These are phyloP conservation scores for Acanthamoeba royreba DNA, from an alignment of 208 protist genomes.

Conservation along the genomic window DNA sequence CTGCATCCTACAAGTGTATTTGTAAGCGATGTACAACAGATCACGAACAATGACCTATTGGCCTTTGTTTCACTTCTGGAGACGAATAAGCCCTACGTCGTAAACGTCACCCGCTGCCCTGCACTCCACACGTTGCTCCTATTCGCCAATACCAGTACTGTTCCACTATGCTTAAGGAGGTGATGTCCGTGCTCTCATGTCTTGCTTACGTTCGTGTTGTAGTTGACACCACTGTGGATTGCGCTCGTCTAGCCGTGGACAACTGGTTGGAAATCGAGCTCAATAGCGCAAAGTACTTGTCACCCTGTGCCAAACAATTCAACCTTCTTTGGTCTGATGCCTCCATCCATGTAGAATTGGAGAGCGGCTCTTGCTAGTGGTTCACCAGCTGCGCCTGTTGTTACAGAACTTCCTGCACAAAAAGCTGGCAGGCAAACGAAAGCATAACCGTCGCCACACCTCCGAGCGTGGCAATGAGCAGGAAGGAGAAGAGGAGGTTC, in stretches of 20 bases:
- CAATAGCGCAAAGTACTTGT: not conserved
- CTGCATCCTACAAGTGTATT: conserved; percentile 58
- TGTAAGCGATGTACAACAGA: not conserved
- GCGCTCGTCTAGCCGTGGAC: conserved; percentile 40
- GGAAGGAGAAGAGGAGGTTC: not conserved
- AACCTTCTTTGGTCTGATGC: too few species aligned
- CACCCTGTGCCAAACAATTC: too few species aligned
- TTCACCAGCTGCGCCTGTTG: conserved; percentile 15
- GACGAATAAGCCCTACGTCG: conserved; percentile 62
- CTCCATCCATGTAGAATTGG: not conserved
- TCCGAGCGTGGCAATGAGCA: not conserved
- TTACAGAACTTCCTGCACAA: conserved; percentile 17
- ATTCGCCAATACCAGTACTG: conserved; percentile 44
- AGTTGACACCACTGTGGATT: conserved; percentile 46
- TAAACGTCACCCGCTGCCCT: conserved; percentile 18
- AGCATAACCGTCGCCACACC: not conserved
- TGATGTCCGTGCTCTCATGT: too few species aligned
- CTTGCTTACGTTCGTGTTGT: too few species aligned
- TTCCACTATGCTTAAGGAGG: too few species aligned
- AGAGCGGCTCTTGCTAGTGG: not conserved
- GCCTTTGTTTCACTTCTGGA: conserved; percentile 56
- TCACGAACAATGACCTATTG: not conserved
- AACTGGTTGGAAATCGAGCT: conserved; percentile 52
- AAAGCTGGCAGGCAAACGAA: not conserved
- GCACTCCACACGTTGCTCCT: conserved; percentile 56